These are phyloP conservation scores for Lentinula sp. DNA, from an alignment of 768 basidiomycete genomes.

Conservation along the genomic window DNA sequence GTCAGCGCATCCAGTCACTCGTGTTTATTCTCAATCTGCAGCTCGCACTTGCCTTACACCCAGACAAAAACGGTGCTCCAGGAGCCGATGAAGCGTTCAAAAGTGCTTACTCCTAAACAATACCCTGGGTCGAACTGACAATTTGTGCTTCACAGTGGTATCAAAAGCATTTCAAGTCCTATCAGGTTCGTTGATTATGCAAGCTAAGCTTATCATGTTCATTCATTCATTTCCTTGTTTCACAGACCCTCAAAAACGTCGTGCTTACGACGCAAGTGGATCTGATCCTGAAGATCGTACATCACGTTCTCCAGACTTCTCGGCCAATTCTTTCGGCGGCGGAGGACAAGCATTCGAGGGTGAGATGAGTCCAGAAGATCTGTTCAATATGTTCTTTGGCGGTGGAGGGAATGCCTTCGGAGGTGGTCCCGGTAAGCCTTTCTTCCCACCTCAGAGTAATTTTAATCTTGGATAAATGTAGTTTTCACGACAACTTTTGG, in stretches of 20 bases:
- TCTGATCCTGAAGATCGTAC: constrained; percentile 86
- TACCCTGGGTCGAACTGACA: constrained; percentile 6
- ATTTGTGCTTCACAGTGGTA: constrained; percentile 58
- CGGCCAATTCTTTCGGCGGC: constrained; percentile 41
- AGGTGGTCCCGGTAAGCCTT: constrained; percentile 43
- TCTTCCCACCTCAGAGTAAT: background rate
- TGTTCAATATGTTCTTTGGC: constrained; percentile 99
- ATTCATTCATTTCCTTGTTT: constrained; percentile 6
- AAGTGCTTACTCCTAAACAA: constrained; percentile 43
- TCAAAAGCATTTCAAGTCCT: constrained; percentile 96
- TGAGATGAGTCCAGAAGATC: constrained; percentile 90
- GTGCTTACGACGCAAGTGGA: constrained; percentile 78
- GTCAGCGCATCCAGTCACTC: background rate
- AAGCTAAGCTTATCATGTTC: background rate
- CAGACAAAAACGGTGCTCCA: constrained; percentile 95
- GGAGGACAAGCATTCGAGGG: constrained; percentile 56
- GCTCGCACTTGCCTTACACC: constrained; percentile 86
- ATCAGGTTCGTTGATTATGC: constrained; percentile 46
- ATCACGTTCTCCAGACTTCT: constrained; percentile 44
- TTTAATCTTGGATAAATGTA: constrained; percentile 16
- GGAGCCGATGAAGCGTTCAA: constrained; percentile 99
- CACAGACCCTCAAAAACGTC: constrained; percentile 81
- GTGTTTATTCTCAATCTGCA: constrained; percentile 20
- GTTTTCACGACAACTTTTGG: constrained; percentile 80
- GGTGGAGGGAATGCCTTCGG: constrained; percentile 54